Conservation (phyloP, 2,329 filamentous ascomycete species). For the Chalaropsis ovoidea region DNA sequence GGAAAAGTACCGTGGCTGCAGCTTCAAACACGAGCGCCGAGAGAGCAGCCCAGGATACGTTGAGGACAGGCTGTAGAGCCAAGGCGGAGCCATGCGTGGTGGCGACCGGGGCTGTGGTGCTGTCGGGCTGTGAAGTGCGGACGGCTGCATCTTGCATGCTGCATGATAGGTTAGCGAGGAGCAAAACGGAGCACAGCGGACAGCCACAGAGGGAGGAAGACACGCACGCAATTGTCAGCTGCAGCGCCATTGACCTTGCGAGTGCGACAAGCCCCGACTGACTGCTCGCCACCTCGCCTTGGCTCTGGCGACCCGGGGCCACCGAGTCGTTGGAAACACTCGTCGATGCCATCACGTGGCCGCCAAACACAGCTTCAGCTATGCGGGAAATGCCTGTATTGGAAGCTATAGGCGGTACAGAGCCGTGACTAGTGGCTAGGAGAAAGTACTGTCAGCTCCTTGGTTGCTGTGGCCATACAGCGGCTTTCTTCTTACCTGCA, state of each 20-base stretch:
- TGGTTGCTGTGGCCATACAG: not conserved
- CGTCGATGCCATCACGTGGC: not conserved
- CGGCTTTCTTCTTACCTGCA: not conserved
- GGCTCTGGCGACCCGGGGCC: not conserved
- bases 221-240: constrained; percentile 29
- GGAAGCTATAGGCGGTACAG: not conserved
- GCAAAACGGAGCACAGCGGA: not conserved
- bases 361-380: constrained; percentile 17
- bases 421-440: not conserved
- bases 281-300: not conserved
- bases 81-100: constrained; percentile 26
- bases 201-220: not conserved
- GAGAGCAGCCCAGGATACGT: constrained; percentile 29
- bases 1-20: constrained; percentile 26
- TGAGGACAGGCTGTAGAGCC: constrained; percentile 26
- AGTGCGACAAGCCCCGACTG: constrained; percentile 17
- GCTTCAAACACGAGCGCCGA: constrained; percentile 29
- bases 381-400: not conserved
- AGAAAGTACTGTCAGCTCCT: not conserved
- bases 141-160: constrained; percentile 17
- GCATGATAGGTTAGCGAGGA: not conserved
- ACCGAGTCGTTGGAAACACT: not conserved
- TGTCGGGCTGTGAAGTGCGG: not conserved
- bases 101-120: constrained; percentile 18
- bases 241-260: constrained; percentile 28